These are phyloP conservation scores for Vickermania spadyakhi DNA, from an alignment of 208 protist species.

Conservation along the genomic window DNA sequence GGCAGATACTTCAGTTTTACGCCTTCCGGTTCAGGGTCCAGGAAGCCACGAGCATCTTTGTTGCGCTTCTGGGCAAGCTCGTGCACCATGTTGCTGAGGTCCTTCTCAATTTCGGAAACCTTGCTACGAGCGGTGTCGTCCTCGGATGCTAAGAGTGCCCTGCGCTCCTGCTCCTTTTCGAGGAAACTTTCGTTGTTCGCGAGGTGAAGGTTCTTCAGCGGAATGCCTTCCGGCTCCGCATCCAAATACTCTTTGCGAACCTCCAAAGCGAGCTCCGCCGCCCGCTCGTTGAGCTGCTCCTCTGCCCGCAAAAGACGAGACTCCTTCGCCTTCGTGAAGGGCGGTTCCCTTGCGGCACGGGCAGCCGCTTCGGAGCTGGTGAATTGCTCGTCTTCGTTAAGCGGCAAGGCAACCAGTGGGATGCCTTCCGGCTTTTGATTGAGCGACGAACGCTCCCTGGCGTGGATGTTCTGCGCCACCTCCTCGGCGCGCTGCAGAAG, in stretches of 20 bases:
- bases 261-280: slow-evolving; percentile 26
- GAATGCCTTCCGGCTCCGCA: slow-evolving; percentile 23
- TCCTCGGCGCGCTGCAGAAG: slow-evolving; percentile 28
- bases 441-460: slow-evolving; percentile 25
- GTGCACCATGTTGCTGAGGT: slow-evolving; percentile 26
- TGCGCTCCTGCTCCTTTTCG: slow-evolving; percentile 21
- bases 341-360: slow-evolving; percentile 11
- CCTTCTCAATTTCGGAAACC: slow-evolving; percentile 19
- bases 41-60: slow-evolving; percentile 28
- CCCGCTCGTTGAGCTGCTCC: slow-evolving; percentile 31
- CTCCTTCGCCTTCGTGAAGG: slow-evolving; percentile 5
- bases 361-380: slow-evolving; percentile 34
- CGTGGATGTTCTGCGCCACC: slow-evolving; percentile 32
- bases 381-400: slow-evolving; percentile 45
- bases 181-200: slow-evolving; percentile 17
- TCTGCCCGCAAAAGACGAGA: slow-evolving; percentile 18
- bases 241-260: slow-evolving; percentile 19
- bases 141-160: slow-evolving; percentile 8
- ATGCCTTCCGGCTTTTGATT: slow-evolving; percentile 33
- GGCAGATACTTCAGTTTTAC: slow-evolving; percentile 28
- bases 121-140: slow-evolving; percentile 7
- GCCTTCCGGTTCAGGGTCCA: slow-evolving; percentile 27
- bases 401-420: slow-evolving; percentile 23
- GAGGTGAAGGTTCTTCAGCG: slow-evolving; percentile 22
- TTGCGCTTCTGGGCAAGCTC: slow-evolving; percentile 23